Base-by-base conservation (phyloP, 2,329 filamentous ascomycete genomes). In the Corniculantispora saksenae region DNA sequence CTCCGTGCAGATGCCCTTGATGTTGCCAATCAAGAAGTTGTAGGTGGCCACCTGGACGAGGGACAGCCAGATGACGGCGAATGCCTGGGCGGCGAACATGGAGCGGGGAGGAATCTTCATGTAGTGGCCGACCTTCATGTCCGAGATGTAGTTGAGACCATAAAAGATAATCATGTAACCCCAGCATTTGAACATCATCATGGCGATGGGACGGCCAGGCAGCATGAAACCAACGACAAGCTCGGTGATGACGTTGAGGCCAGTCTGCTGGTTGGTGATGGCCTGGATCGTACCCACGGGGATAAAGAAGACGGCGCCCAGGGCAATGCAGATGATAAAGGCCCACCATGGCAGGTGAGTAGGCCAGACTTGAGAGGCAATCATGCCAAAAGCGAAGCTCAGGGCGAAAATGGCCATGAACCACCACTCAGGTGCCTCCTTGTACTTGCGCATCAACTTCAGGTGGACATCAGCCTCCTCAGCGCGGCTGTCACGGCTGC, bases 61-160 rank as follows among this genome's bases (percentile, higher is more conserved):
- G 1, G 76, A 77, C 21, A 78, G 66, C 78, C 77, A 79, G 23
- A 77, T 67, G n/a, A 78, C 77, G n/a, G 77, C 74, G 61, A 79
- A 79, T 1, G 75, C 70, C 69, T 80, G 83, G 1, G 78, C 81
- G 19, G 73, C 76, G 67, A 85, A 85, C 66, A 83, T 82, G 43
- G 77, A 78, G 53, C 81, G 79, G 19, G 82, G 83, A 1, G 83
- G 83, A 12, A 85, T 76, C 71, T 85, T 85, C 79, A 85, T 82
- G 69, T 83, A 83, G 68, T 82, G 80, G 9, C 81, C 83, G 19
- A 85, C 75, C 69, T 85, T 86, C 70, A 84, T 77, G 67, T 84
- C 82, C 19, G 78, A 76, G 0, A 81, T 76, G 68, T 82, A 84
- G 13, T 75, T 76, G n/a, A 83, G 76, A 3, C 78, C 81, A 67